These are phyloP conservation scores for Venturia carpophila DNA, from an alignment of 2,329 filamentous ascomycete genomes.

Conservation along the genomic window DNA sequence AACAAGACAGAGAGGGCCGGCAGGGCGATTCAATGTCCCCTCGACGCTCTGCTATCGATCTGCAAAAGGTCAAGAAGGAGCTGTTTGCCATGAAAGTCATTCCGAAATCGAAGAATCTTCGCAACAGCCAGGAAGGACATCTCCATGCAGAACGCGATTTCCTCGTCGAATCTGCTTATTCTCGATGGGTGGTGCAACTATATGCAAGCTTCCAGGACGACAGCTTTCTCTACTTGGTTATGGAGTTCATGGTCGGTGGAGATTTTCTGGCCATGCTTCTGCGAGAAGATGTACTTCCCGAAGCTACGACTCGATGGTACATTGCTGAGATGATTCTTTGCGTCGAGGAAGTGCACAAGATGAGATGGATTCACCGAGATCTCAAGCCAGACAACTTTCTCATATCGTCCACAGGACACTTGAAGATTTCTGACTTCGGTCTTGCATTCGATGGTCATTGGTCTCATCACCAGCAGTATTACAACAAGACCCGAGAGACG, in stretches of 20 bases:
- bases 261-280: conserved; percentile 86
- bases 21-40: conserved; percentile 3
- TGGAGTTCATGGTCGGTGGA: conserved; percentile 97
- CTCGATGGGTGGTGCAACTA: conserved; percentile 81
- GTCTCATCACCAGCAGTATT: conserved; percentile 84
- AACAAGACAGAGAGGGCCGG: conserved; percentile 18
- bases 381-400: conserved; percentile 97
- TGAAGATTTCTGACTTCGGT: conserved; percentile 95
- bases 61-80: conserved; percentile 31
- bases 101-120: conserved; percentile 85
- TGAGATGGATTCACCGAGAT: conserved; percentile 89
- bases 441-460: conserved; percentile 93
- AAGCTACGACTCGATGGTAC: conserved; percentile 75
- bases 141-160: conserved; percentile 87
- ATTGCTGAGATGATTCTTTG: conserved; percentile 93
- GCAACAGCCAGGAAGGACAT: conserved; percentile 86
- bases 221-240: conserved; percentile 79
- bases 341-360: conserved; percentile 81
- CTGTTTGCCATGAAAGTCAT: conserved; percentile 98
- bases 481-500: conserved; percentile 71
- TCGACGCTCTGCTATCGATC: not conserved
- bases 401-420: conserved; percentile 76
- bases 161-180: conserved; percentile 76
- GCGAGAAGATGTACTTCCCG: conserved; percentile 73
- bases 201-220: conserved; percentile 84